A percentile compares a stretch with the other conserved stretches of the same genome.
phyloP scores from a whole-genome alignment of 805 yeast species.

The Candida chilensis region DNA sequence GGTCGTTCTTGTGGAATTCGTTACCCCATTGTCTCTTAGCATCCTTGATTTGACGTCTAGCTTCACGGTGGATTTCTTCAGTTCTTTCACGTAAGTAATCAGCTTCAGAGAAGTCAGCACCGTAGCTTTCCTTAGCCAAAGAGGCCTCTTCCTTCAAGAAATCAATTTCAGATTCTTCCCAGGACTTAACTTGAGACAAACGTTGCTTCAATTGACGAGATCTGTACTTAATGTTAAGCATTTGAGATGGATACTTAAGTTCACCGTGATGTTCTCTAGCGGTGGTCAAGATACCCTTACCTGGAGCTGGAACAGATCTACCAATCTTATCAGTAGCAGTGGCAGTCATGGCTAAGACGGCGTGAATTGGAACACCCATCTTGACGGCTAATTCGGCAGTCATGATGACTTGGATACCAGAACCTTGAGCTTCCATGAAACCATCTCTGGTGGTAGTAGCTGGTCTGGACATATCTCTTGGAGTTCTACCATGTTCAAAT shows the following conservation, averaged over 20 bases:
- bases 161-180: conserved; percentile 80
- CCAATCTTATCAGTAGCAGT: conserved; percentile 99
- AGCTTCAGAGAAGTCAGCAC: conserved; percentile 29
- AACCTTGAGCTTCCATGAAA: conserved; percentile 99
- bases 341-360: conserved; percentile 87
- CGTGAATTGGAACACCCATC: conserved; percentile 99
- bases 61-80: conserved; percentile 81
- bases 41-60: conserved; percentile 72
- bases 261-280: conserved; percentile 89
- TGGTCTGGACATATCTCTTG: conserved; percentile 98
- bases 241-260: conserved; percentile 68
- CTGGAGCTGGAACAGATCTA: conserved; percentile 99
- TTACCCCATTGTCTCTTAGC: conserved; percentile 95
- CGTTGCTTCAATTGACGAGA: conserved; percentile 81
- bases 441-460: conserved; percentile 94
- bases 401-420: conserved; percentile 97
- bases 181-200: conserved; percentile 62
- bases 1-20: conserved; percentile 83
- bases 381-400: conserved; percentile 85
- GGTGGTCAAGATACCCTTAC: conserved; percentile 97
- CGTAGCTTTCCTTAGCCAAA: conserved; percentile 41
- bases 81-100: conserved; percentile 72
- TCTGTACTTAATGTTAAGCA: conserved; percentile 88
- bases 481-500: conserved; percentile 92
- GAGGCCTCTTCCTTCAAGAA: conserved; percentile 64